Conservation (phyloP, 306 rosid genomes). For the Inga oerstediana region DNA sequence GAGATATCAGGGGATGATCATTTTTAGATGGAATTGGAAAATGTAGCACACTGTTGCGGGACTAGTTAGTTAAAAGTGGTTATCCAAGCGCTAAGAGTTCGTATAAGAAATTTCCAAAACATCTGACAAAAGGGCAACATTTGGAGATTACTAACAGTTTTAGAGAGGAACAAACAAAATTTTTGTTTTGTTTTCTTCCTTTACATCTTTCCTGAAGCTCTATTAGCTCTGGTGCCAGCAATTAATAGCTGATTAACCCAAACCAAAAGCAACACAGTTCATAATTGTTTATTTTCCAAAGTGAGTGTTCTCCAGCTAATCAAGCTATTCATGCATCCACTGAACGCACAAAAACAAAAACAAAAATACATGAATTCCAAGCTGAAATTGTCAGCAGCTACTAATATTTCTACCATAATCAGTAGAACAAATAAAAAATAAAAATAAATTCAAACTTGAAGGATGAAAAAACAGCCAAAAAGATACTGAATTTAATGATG, state of each 20-base stretch:
- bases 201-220: neutral
- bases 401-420: neutral
- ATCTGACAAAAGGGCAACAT: neutral
- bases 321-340: neutral
- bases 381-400: neutral
- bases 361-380: neutral
- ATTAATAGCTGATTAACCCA: neutral
- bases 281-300: neutral
- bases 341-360: neutral
- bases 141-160: neutral
- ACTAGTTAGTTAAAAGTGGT: neutral
- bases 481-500: neutral
- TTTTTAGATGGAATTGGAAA: too few relatives aligned
- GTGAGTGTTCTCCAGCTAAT: neutral
- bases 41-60: neutral
- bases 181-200: neutral
- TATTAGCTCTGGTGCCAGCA: neutral
- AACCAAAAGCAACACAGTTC: conserved; percentile 1
- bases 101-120: neutral
- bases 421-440: neutral
- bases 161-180: neutral
- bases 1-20: too few relatives aligned
- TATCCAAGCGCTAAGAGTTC: neutral
- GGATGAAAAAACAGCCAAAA: too few relatives aligned
- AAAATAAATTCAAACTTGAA: neutral